Evolutionary conservation across 345 rosid species (phyloP), one percentile per base, ranked within the genome.

Genomic region (Eucalyptus sp.): DNA sequence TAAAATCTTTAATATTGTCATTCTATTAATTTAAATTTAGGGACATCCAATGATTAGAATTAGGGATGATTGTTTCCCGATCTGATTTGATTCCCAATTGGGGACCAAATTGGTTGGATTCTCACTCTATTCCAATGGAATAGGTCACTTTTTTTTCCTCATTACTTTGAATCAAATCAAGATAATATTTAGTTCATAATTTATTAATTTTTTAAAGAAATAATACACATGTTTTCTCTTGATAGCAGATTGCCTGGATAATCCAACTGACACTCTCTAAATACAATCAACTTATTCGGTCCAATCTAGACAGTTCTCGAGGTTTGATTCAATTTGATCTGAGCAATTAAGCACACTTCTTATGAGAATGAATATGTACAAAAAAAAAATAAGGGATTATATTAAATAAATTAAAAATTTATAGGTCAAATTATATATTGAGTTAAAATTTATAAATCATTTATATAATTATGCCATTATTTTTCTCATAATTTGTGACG

Each of bases 41-140:
- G 10, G 10, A 52, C 0, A 52, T 52, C 4, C 10, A 52, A 52
- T 18, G 0, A 52, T 0, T 18, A 52, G 24, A 52, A 18, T 7
- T 7, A 0, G 10, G 10, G 4, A 52, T 1, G 24, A 52, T 52
- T 52, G 2, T 52, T 52, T 52, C 0, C 1, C 0, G 0, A 3
- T 52, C 0, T 0, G 2, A 52, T 52, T 52, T 0, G 24, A 52
- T 52, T 18, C 2, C 58, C 58, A 52, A 52, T 4, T 0, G 0
- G 4, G 56, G 24, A 7, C 4, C 56, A 52, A 18, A 52, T 0
- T 15, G 3, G 0, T 50, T 15, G 52, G 52, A 7, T 15, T 50
- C 13, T 1, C 18, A 0, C 0, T 50, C 52, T 50, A 50, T 17
- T 50, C 0, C 0, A 5, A 15, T 50, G 3, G 1, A 50, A 50